Conservation (phyloP, 148 eudicot genomes). For the Chenopodium album region DNA sequence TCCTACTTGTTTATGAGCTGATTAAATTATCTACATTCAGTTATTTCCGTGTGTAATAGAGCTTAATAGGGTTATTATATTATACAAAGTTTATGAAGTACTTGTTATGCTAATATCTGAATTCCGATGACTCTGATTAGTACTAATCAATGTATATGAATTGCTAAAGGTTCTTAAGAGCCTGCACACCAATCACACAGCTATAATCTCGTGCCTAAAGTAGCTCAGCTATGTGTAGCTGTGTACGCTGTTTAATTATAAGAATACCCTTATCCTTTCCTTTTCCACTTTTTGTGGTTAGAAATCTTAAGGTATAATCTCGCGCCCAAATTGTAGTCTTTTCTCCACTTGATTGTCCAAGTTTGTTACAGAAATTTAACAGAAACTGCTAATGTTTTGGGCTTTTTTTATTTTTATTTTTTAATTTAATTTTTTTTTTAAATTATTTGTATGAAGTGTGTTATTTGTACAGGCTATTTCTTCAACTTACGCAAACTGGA, state of each 20-base stretch:
- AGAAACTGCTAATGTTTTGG: slow-evolving; percentile 13
- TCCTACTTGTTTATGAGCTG: background rate
- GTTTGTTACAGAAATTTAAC: slow-evolving; percentile 21
- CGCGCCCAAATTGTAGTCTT: too few species aligned
- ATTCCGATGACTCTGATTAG: background rate
- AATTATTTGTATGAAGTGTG: background rate
- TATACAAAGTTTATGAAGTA: too few species aligned
- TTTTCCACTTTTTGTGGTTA: slow-evolving; percentile 3
- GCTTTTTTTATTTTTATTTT: background rate
- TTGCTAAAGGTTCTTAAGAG: background rate
- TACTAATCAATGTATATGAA: background rate
- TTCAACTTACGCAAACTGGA: background rate
- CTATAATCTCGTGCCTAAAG: background rate
- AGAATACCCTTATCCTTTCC: background rate
- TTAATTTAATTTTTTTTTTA: too few species aligned
- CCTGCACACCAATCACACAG: slow-evolving; percentile 4
- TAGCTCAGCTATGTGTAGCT: background rate
- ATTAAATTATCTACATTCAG: background rate
- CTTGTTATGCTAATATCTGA: background rate
- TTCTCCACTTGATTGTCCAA: slow-evolving; percentile 12
- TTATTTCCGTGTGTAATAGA: background rate
- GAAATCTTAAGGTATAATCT: too few species aligned
- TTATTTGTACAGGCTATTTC: slow-evolving; percentile 3
- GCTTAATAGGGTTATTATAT: too few species aligned
- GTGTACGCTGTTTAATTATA: background rate